Conservation (phyloP, 768 basidiomycete genomes). For the Podaxis pistillaris region DNA sequence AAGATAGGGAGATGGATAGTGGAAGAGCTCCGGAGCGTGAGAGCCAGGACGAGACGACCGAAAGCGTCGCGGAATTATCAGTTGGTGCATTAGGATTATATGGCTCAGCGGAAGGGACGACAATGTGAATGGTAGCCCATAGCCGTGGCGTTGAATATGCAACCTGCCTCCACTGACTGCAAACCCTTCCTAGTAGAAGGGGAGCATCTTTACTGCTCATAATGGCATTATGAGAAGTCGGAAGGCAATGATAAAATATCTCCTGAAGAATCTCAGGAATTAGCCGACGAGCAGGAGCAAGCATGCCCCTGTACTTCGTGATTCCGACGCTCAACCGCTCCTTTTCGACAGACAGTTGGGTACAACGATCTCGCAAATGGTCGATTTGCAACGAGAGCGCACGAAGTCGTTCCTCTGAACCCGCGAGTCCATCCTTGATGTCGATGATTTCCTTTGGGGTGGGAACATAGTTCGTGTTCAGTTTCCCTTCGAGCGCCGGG, state of each 20-base stretch:
- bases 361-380: neutral
- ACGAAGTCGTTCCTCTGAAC: neutral
- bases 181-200: conserved; percentile 21
- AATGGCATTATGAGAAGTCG: conserved; percentile 16
- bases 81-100: neutral
- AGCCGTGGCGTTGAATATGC: conserved; percentile 21
- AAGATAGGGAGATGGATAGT: conserved; percentile 8
- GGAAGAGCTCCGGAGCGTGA: conserved; percentile 13
- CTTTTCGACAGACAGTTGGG: neutral
- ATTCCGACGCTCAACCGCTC: neutral
- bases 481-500: neutral
- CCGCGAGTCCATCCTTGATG: neutral
- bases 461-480: conserved; percentile 15
- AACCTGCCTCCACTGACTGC: conserved; percentile 21
- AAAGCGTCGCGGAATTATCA: neutral
- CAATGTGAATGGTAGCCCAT: conserved; percentile 23
- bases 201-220: conserved; percentile 18
- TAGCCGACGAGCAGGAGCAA: conserved; percentile 19
- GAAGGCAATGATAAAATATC: conserved; percentile 22
- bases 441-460: neutral
- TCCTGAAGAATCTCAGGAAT: conserved; percentile 20
- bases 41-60: conserved; percentile 8
- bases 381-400: neutral
- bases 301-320: neutral
- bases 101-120: conserved; percentile 11